These are phyloP conservation scores for Protea cynaroides DNA, from an alignment of 164 flowering plant genomes.

Conservation along the genomic window DNA sequence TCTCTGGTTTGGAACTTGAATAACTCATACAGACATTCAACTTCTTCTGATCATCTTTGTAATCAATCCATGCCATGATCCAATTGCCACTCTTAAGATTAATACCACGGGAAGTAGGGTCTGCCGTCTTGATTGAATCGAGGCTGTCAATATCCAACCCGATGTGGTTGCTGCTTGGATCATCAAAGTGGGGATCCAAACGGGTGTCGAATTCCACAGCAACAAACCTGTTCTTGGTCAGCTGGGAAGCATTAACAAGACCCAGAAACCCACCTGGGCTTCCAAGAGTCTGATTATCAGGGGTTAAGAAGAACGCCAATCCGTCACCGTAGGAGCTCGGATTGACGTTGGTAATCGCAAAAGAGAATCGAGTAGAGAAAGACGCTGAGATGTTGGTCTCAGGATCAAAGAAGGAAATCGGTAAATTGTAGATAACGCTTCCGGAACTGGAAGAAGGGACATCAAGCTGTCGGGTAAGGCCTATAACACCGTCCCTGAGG, in stretches of 20 bases:
- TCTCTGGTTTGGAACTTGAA: slow-evolving; percentile 43
- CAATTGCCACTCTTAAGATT: slow-evolving; percentile 65
- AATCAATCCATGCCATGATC: slow-evolving; percentile 80
- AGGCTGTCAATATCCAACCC: slow-evolving; percentile 69
- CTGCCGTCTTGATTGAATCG: slow-evolving; percentile 46
- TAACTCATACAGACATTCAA: slow-evolving; percentile 61
- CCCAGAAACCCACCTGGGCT: slow-evolving; percentile 77
- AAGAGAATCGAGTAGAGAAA: slow-evolving; percentile 66
- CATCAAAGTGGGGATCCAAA: slow-evolving; percentile 46
- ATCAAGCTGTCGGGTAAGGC: slow-evolving; percentile 59
- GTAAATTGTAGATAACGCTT: slow-evolving; percentile 48
- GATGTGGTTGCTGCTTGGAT: slow-evolving; percentile 68
- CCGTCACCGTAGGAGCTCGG: slow-evolving; percentile 76
- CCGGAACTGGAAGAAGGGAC: slow-evolving; percentile 88
- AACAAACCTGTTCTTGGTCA: slow-evolving; percentile 45
- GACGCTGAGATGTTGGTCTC: slow-evolving; percentile 59
- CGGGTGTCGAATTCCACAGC: slow-evolving; percentile 84
- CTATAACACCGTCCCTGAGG: slow-evolving; percentile 68
- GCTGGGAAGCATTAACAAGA: slow-evolving; percentile 61
- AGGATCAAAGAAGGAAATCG: slow-evolving; percentile 51
- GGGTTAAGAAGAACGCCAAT: slow-evolving; percentile 64
- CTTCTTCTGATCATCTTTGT: slow-evolving; percentile 35
- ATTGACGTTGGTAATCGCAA: slow-evolving; percentile 48
- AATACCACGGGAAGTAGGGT: slow-evolving; percentile 30
- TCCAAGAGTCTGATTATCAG: slow-evolving; percentile 51